Conservation (phyloP, 2,329 filamentous ascomycete genomes). For the Seiridium unicorne region DNA sequence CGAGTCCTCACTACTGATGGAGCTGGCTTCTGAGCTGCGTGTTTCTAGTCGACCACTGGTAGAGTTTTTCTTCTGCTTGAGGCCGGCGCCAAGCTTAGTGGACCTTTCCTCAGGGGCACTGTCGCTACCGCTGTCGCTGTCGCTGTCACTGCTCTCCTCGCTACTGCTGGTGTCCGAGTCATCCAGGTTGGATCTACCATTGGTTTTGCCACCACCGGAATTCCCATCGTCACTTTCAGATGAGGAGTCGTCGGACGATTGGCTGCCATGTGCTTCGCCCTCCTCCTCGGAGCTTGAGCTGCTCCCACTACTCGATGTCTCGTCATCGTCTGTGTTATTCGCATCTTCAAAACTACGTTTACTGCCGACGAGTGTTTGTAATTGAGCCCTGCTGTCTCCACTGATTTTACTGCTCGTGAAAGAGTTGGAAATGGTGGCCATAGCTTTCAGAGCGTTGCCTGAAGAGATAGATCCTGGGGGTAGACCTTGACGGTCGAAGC, state of each 20-base stretch:
- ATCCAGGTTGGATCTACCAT: not conserved
- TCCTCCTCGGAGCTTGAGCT: constrained; percentile 24
- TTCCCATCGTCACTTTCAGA: constrained; percentile 17
- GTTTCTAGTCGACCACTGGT: not conserved
- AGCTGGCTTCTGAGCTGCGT: not conserved
- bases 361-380: constrained; percentile 12
- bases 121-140: constrained; percentile 21
- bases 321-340: constrained; percentile 15
- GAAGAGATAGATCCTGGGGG: constrained; percentile 37
- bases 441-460: constrained; percentile 31
- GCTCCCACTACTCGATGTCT: constrained; percentile 20
- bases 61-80: not conserved
- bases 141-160: constrained; percentile 10
- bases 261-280: constrained; percentile 11
- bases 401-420: constrained; percentile 22
- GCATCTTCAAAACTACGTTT: constrained; percentile 16
- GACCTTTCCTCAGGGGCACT: constrained; percentile 21
- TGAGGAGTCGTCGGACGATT: constrained; percentile 10
- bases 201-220: not conserved
- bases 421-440: constrained; percentile 30
- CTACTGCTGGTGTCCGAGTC: constrained; percentile 4
- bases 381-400: constrained; percentile 22
- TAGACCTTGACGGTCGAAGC: constrained; percentile 35
- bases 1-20: constrained; percentile 11
- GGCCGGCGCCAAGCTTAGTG: not conserved